Base-by-base conservation (phyloP, 768 basidiomycete genomes). In the Termitomyces sp. region DNA sequence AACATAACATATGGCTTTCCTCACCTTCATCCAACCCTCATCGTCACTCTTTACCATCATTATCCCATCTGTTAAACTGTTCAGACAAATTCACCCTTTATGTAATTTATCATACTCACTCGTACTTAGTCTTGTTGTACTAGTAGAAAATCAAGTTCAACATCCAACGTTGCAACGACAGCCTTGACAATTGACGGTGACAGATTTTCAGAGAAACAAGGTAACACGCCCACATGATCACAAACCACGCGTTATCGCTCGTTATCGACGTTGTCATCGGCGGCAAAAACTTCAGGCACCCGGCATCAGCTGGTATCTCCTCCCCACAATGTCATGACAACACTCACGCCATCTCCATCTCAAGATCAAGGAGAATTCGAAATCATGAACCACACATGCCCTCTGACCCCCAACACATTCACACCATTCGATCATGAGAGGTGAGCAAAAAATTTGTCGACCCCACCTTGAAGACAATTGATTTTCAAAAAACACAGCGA, bases 261-360 rank as follows among this genome's bases (percentile, higher is more conserved):
- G 20, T 14, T 34, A 32, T 27, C 20, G 20, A 2, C 12, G 24
- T n/a, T n/a, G n/a, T n/a, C n/a, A n/a, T n/a, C n/a, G n/a, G n/a
- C n/a, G n/a, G n/a, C n/a, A n/a, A n/a, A n/a, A n/a, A n/a, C n/a
- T n/a, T n/a, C n/a, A n/a, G n/a, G n/a, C n/a, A n/a, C n/a, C n/a
- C n/a, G n/a, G n/a, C n/a, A n/a, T n/a, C n/a, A n/a, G n/a, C n/a
- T n/a, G n/a, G n/a, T n/a, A n/a, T n/a, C n/a, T n/a, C n/a, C n/a
- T 40, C 26, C 51, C 26, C 26, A 39, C 39, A 33, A 24, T 57
- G 52, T 36, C 60, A 61, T 61, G 56, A 26, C 60, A 57, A 61
- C 60, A 22, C 47, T 27, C 32, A 26, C 6, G 27, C 26, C 34
- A 37, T 16, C 36, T 13, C 36, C 8, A 55, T 60, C 53, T 27